These are phyloP conservation scores for Globisporangium solare DNA, from an alignment of 352 stramenopile genomes.

Conservation along the genomic window DNA sequence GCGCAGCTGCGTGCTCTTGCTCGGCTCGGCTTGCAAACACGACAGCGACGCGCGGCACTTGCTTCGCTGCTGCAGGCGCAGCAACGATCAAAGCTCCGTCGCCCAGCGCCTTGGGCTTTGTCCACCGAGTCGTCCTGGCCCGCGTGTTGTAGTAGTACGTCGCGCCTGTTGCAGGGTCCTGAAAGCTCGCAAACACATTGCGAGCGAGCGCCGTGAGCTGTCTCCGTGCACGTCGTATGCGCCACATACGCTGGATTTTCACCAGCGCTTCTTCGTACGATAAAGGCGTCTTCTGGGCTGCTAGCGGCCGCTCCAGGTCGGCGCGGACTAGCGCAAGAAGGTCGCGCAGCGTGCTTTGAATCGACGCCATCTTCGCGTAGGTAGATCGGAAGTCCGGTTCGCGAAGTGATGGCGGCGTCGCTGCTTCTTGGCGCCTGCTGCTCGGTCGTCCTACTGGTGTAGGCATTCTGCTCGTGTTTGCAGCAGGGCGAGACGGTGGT, in stretches of 20 bases:
- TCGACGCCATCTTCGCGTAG: slow-evolving; percentile 26
- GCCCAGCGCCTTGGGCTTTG: slow-evolving; percentile 44
- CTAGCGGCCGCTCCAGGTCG: slow-evolving; percentile 36
- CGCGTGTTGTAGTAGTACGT: slow-evolving; percentile 82
- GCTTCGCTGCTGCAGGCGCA: slow-evolving; percentile 5
- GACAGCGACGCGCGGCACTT: background rate
- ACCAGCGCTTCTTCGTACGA: slow-evolving; percentile 36
- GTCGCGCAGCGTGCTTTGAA: slow-evolving; percentile 37
- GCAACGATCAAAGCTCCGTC: slow-evolving; percentile 13
- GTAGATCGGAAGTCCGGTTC: slow-evolving; percentile 43
- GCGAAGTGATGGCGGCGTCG: background rate
- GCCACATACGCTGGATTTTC: slow-evolving; percentile 80
- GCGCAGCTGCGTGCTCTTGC: slow-evolving; percentile 24
- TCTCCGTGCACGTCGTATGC: slow-evolving; percentile 58
- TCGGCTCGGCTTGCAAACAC: slow-evolving; percentile 22
- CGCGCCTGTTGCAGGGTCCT: slow-evolving; percentile 53
- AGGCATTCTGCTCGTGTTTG: background rate
- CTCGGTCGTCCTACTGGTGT: background rate
- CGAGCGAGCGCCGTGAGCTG: slow-evolving; percentile 53
- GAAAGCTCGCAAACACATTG: slow-evolving; percentile 52
- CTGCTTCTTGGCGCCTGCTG: background rate
- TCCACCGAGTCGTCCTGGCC: slow-evolving; percentile 66
- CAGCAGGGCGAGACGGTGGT: background rate
- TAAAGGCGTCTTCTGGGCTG: slow-evolving; percentile 23
- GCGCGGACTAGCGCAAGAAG: slow-evolving; percentile 41